These are phyloP conservation scores for Parmales sp. DNA, from an alignment of 108 stramenopile species.

Conservation along the genomic window DNA sequence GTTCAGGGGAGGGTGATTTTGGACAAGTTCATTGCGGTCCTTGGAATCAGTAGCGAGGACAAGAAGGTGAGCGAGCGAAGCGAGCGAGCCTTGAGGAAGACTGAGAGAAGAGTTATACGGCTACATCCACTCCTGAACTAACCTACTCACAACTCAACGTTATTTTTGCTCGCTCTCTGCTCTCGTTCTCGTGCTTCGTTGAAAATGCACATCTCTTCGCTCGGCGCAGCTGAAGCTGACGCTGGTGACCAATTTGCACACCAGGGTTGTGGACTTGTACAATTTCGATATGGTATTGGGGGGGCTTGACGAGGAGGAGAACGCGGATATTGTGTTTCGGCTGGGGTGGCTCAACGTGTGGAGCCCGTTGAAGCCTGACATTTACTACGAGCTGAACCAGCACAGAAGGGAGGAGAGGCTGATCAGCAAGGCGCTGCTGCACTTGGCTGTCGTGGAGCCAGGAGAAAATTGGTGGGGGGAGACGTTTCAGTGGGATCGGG, in stretches of 20 bases:
- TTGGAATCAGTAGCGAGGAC: neutral
- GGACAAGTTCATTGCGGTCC: neutral
- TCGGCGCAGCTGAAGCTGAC: constrained; percentile 9
- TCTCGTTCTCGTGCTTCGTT: too few relatives aligned
- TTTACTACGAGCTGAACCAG: constrained; percentile 26
- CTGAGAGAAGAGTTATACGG: too few relatives aligned
- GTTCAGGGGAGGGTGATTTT: neutral
- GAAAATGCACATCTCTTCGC: too few relatives aligned
- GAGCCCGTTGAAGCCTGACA: constrained; percentile 26
- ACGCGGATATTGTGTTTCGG: constrained; percentile 23
- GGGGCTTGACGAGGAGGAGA: constrained; percentile 15
- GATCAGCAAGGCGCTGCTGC: constrained; percentile 22
- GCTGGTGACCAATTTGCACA: neutral
- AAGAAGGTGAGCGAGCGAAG: too few relatives aligned
- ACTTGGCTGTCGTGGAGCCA: constrained; percentile 26
- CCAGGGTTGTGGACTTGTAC: constrained; percentile 2
- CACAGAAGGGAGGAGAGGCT: constrained; percentile 23
- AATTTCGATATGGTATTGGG: neutral
- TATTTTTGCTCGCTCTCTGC: too few relatives aligned
- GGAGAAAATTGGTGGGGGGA: constrained; percentile 29
- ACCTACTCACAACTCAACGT: too few relatives aligned
- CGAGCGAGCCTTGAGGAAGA: too few relatives aligned
- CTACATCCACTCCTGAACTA: too few relatives aligned
- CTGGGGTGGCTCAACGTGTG: constrained; percentile 26
- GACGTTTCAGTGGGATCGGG: neutral